Conservation (phyloP, 768 basidiomycete genomes). For the Cyclocybe aegerita region DNA sequence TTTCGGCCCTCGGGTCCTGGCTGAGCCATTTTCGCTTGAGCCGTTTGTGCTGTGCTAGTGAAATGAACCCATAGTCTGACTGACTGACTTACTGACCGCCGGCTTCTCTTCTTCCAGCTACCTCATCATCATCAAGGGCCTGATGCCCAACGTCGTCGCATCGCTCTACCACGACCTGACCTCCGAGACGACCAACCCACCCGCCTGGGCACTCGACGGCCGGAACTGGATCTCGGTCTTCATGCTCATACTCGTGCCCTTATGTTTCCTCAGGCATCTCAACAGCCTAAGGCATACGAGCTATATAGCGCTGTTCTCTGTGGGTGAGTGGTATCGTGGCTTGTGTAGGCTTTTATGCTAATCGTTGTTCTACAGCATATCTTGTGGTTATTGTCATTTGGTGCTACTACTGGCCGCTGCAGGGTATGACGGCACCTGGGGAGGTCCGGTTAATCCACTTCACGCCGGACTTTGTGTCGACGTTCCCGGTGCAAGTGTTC, state of each 20-base stretch:
- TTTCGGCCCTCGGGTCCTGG: too few relatives aligned
- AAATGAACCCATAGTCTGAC: neutral
- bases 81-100: conserved; percentile 3
- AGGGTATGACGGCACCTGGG: conserved; percentile 62
- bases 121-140: conserved; percentile 88
- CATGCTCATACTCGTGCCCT: conserved; percentile 75
- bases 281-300: conserved; percentile 89
- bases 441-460: conserved; percentile 73
- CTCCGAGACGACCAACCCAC: conserved; percentile 61
- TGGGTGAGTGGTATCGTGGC: conserved; percentile 52
- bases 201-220: conserved; percentile 74
- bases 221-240: conserved; percentile 81
- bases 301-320: conserved; percentile 88
- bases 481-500: conserved; percentile 92
- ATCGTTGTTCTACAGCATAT: conserved; percentile 51
- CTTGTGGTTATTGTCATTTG: conserved; percentile 75
- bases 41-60: conserved; percentile 5
- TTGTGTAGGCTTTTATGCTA: neutral
- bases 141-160: conserved; percentile 88
- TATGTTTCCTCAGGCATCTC: conserved; percentile 80
- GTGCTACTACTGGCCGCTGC: conserved; percentile 75
- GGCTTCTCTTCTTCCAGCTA: conserved; percentile 47
- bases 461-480: conserved; percentile 75
- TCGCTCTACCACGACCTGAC: conserved; percentile 81
- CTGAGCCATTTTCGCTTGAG: too few relatives aligned